phyloP scores from a whole-genome alignment of 768 basidiomycete genomes.

The Pulveroboletus sp. region DNA sequence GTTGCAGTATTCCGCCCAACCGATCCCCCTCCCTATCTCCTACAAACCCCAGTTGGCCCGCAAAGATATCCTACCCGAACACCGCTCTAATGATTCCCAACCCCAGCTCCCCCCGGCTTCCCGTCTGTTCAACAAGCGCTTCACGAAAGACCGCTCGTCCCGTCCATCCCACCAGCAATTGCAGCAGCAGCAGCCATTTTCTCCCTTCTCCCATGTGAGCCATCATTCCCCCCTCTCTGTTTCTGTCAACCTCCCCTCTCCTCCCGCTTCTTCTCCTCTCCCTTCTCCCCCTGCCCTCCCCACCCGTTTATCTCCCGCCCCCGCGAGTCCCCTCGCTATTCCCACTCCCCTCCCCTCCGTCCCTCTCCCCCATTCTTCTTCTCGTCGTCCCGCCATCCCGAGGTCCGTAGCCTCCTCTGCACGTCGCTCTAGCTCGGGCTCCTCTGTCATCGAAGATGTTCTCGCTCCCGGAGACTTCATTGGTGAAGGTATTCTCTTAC shows the following conservation, averaged over 20 bases:
- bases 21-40: slow-evolving; percentile 30
- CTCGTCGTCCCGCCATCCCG: slow-evolving; percentile 34
- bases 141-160: slow-evolving; percentile 28
- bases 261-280: slow-evolving; percentile 8
- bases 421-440: slow-evolving; percentile 27
- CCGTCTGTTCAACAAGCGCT: slow-evolving; percentile 33
- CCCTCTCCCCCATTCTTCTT: slow-evolving; percentile 32
- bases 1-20: slow-evolving; percentile 51
- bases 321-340: slow-evolving; percentile 31
- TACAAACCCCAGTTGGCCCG: slow-evolving; percentile 26
- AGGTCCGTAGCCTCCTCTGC: slow-evolving; percentile 30
- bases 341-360: slow-evolving; percentile 32
- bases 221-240: slow-evolving; percentile 15
- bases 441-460: slow-evolving; percentile 44
- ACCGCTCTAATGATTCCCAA: slow-evolving; percentile 25
- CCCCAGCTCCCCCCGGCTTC: slow-evolving; percentile 9
- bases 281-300: slow-evolving; percentile 30
- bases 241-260: slow-evolving; percentile 5
- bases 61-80: slow-evolving; percentile 31
- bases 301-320: slow-evolving; percentile 25
- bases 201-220: slow-evolving; percentile 2
- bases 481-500: slow-evolving; percentile 60
- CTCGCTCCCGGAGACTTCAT: slow-evolving; percentile 70
- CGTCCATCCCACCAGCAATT: slow-evolving; percentile 17
- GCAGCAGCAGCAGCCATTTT: slow-evolving; percentile 4